Base-by-base conservation (phyloP, 1,139 yeast genomes). In the Geotrichum histeridarum region DNA sequence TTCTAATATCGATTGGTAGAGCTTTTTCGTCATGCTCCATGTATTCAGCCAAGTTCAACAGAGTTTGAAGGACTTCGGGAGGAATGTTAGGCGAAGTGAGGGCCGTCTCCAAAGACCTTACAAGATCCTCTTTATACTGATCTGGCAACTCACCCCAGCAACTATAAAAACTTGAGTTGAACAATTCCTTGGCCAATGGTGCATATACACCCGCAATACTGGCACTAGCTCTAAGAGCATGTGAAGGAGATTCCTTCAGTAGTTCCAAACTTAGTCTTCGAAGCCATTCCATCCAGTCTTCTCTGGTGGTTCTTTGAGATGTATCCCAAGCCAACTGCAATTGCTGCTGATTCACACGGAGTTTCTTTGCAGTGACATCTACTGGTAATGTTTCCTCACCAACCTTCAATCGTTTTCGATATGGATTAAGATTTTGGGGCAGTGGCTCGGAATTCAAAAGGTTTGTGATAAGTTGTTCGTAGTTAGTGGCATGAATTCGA, bases 251-350 rank as follows among this genome's bases (percentile, higher is more conserved):
- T 67, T 91, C 96, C 62, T 87, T 88, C 60, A 94, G 73, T 37
- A 94, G 72, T 66, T 90, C 97, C 54, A 89, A 86, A 64, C 95
- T 84, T 50, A 94, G 75, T 56, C 94, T 77, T 54, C 95, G 80
- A 60, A 91, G 83, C 99, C 99, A 94, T 65, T 93, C 99, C 65
- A 86, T 91, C 99, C 99, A 94, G 63, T 93, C 99, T 64, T 91
- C 99, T 61, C 85, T 82, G 0, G 97, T 89, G 46, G 95, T 79
- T 60, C 94, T 80, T 62, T 89, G 93, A 32, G 86, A 82, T 15
- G 96, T 86, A 63, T 90, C 96, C 99, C 99, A 94, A 0, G 94
- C 90, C 48, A 81, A 79, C 64, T 87, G 86, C 60, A 87, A 74
- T 5, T 84, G 84, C 53, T 80, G 83, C 59, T 86, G 91, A 61